Conservation (phyloP, 2,329 filamentous ascomycete species). For the Arthrobotrys musiformis region DNA sequence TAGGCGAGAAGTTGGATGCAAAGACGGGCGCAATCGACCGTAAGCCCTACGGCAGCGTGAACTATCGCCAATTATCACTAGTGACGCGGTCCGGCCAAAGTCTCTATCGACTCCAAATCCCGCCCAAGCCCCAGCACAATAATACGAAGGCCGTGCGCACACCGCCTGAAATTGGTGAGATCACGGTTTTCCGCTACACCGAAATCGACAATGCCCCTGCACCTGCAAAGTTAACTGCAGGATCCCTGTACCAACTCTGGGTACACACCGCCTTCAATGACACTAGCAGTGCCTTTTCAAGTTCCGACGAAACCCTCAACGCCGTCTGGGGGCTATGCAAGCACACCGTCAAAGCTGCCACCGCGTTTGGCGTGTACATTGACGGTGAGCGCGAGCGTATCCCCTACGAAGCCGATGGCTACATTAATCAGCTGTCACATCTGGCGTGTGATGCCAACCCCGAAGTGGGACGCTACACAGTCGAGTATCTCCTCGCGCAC, state of each 20-base stretch:
- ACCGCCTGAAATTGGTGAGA: conserved; percentile 14
- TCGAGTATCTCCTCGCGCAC: conserved; percentile 10
- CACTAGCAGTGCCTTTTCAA: background rate
- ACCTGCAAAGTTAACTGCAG: background rate
- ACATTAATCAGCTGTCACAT: conserved; percentile 28
- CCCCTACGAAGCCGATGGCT: conserved; percentile 26
- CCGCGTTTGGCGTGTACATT: conserved; percentile 15
- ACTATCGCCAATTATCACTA: background rate
- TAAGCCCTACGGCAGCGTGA: conserved; percentile 13
- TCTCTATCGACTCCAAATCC: conserved; percentile 6
- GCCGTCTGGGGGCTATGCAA: conserved; percentile 18
- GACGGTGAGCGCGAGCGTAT: conserved; percentile 26
- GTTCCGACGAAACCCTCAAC: conserved; percentile 23
- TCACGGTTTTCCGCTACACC: conserved; percentile 18
- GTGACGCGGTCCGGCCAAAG: background rate
- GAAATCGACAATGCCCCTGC: conserved; percentile 31
- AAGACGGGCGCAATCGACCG: conserved; percentile 7
- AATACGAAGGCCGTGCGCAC: conserved; percentile 5
- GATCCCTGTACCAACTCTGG: background rate
- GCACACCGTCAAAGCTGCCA: conserved; percentile 20
- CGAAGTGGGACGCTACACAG: conserved; percentile 13
- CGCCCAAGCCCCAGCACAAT: background rate
- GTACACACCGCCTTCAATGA: conserved; percentile 22
- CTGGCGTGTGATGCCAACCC: conserved; percentile 21
- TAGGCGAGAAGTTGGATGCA: conserved; percentile 17